These are phyloP conservation scores for Metschnikowia anglica DNA, from an alignment of 805 yeast species.

Conservation along the genomic window DNA sequence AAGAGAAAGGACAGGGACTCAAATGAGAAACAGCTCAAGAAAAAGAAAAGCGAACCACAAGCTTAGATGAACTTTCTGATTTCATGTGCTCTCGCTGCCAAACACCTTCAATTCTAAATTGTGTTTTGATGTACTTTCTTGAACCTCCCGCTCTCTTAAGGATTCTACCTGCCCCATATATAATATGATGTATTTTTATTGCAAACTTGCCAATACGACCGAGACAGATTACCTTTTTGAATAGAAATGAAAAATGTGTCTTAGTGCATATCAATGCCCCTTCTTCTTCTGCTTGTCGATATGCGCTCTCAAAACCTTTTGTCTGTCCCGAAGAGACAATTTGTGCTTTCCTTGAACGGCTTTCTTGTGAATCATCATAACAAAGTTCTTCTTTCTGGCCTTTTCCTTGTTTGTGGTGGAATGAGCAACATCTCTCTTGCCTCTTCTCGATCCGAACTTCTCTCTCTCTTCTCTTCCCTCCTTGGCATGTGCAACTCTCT, in stretches of 20 bases:
- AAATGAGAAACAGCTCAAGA: slow-evolving; percentile 17
- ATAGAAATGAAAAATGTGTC: slow-evolving; percentile 1
- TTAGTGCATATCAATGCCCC: slow-evolving; percentile 46
- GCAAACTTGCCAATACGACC: slow-evolving; percentile 5
- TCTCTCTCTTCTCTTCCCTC: slow-evolving; percentile 95
- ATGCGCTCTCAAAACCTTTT: slow-evolving; percentile 81
- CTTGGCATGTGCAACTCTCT: slow-evolving; percentile 77
- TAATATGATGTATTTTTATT: slow-evolving; percentile 11
- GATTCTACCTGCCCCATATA: slow-evolving; percentile 7
- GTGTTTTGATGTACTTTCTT: slow-evolving; percentile 17
- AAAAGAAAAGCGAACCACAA: slow-evolving; percentile 19
- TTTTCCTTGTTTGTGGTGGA: slow-evolving; percentile 95
- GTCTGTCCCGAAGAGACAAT: slow-evolving; percentile 87
- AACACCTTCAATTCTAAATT: slow-evolving; percentile 13
- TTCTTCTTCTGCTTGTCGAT: slow-evolving; percentile 87
- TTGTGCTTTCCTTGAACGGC: slow-evolving; percentile 93
- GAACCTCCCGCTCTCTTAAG: slow-evolving; percentile 1
- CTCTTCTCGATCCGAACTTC: slow-evolving; percentile 84
- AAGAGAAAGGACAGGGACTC: slow-evolving; percentile 21
- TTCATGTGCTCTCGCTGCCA: not conserved
- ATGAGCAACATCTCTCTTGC: slow-evolving; percentile 70
- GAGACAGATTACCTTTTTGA: not conserved
- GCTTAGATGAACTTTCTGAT: not conserved
- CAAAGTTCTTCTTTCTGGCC: slow-evolving; percentile 97
- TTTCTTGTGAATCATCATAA: slow-evolving; percentile 96